Conservation (phyloP, 768 basidiomycete species). For the Russula foetens region DNA sequence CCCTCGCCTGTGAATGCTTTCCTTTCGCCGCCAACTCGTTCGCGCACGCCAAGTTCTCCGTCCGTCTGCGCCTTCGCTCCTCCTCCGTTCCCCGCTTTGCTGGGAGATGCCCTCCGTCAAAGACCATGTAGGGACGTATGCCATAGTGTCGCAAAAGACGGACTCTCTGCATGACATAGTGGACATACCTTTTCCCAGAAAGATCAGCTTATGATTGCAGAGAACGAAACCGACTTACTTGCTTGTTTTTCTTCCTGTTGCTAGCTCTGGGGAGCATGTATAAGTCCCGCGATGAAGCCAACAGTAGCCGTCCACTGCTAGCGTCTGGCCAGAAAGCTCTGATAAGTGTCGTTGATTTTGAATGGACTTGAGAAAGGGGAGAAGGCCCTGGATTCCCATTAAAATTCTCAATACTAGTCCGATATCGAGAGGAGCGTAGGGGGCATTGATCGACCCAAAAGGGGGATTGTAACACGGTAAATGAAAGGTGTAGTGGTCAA, state of each 20-base stretch:
- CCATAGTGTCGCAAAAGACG: constrained; percentile 77
- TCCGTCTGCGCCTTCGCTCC: constrained; percentile 66
- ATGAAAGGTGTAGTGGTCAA: background rate
- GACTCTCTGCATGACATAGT: constrained; percentile 91
- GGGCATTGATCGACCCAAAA: background rate
- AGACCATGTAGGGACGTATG: constrained; percentile 86
- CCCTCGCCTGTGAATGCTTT: constrained; percentile 71
- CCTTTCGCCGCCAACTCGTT: constrained; percentile 71
- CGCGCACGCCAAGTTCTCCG: constrained; percentile 69
- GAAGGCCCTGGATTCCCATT: constrained; percentile 90
- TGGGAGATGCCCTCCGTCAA: constrained; percentile 92
- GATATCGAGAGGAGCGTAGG: background rate
- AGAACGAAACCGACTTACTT: constrained; percentile 42
- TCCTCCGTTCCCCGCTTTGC: constrained; percentile 89
- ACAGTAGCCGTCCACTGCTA: constrained; percentile 94
- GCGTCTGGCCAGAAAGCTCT: constrained; percentile 73
- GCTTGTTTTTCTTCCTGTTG: constrained; percentile 71
- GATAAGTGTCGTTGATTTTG: constrained; percentile 71
- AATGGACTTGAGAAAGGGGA: constrained; percentile 87
- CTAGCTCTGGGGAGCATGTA: constrained; percentile 84
- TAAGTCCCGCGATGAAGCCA: constrained; percentile 89
- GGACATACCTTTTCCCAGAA: constrained; percentile 65
- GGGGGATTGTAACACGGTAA: background rate
- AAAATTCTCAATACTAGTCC: background rate
- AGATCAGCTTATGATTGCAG: background rate